Base-by-base conservation (phyloP, 75 land plant genomes). In the Ceratopteris richardii region DNA sequence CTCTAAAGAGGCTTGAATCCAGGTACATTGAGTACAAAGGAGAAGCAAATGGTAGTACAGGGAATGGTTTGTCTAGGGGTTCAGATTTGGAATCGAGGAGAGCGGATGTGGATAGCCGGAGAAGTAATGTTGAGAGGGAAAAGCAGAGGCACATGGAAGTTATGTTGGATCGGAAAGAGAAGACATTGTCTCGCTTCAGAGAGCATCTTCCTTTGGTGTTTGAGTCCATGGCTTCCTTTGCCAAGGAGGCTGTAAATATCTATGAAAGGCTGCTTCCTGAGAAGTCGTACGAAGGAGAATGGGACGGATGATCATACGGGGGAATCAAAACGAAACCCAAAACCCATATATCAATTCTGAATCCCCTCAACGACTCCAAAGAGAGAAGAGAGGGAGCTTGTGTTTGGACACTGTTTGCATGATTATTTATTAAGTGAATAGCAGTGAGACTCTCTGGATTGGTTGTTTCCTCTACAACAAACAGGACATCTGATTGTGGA, bases 151-250 rank as follows among this genome's bases (percentile, higher is more conserved):
- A 46, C 14, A 18, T 17, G 5, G 50, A 46, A 21, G 50, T 46
- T 5, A 46, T 46, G 50, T 21, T 18, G 50, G 50, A 46, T 46
- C 18, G 50, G 50, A 46, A 46, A 14, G 50, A 46, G 22, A 46
- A 21, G 50, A 46, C 50, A 21, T 46, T 46, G 50, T 46, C 50
- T 2, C 18, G 50, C 50, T 46, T 46, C 14, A 46, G 22, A 21
- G 13, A 46, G 4, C 50, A 46, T 46, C 22, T 46, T 5, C 50
- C 50, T 46, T 4, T 46, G 50, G 22, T 46, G 18, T 46, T 46
- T 21, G 50, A 46, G 3, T n/a, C 50, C 13, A 46, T 46, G 50
- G 50, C 50, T n/a, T n/a, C 50, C 17, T 46, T 46, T 21, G 50
- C 50, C 18, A 46, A 46, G 14, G 50, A 46, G 18, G 50, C 50